Evolutionary conservation across 1,139 yeast genomes (phyloP), one percentile per base, ranked within the genome.

Genomic region (Sugiyamaella paludigena): DNA sequence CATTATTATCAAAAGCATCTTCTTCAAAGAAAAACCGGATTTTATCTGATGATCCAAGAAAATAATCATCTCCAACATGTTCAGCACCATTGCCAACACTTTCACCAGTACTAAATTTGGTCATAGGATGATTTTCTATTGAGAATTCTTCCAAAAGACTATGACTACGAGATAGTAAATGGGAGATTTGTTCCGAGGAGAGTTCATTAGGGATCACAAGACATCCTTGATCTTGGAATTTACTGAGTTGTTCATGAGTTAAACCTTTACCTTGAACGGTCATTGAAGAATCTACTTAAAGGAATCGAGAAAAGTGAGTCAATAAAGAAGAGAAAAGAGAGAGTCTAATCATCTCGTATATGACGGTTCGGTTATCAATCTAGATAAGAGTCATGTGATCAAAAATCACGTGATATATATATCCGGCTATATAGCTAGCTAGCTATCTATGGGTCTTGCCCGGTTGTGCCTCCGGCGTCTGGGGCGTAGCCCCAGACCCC

Each of bases 61-160:
- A 86, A 65, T 86, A 86, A 30, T 77, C 74, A 64, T 86, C 92
- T 1, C 94, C 92, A 40, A 86, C 76, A 60, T 84, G 92, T 11
- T 66, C 65, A 3, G 63, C 63, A 34, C 65, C 61, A 46, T 74
- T 77, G 35, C 78, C 79, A 27, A 77, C 80, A 8, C 54, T 58
- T 11, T 64, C 66, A 2, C 78, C 80, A 1, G 94, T 85, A 45
- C 81, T 79, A 72, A 86, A 86, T 60, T 76, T 78, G 31, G 92
- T 85, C 65, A 77, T 67, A 10, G 95, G 94, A 59, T 86, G 94
- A n/a, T 68, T 66, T 2, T 68, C 61, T 6, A 82, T 59, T 54
- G 83, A 81, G 47, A 85, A 75, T 5, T 73, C 71, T 0, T 65
- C 58, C 41, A 84, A 71, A 26, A 85, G 66, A 24, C 63, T 50